These are phyloP conservation scores for Cladosporium sp. DNA, from an alignment of 2,329 filamentous ascomycete species.

Conservation along the genomic window DNA sequence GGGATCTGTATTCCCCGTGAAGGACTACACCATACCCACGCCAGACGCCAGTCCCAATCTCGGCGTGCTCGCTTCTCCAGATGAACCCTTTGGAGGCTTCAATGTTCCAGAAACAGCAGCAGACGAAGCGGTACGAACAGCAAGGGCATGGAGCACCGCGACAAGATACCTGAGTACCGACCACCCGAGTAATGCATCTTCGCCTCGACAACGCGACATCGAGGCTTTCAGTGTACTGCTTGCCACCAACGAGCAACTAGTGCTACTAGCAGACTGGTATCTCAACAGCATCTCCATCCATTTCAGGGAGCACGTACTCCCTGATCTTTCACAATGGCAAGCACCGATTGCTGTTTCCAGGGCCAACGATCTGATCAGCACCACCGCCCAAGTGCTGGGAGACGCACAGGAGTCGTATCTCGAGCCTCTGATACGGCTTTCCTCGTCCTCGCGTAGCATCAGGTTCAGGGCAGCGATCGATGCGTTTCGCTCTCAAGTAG, in stretches of 20 bases:
- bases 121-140: constrained; percentile 40
- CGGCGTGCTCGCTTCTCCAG: constrained; percentile 40
- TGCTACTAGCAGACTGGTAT: constrained; percentile 45
- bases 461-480: background rate
- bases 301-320: constrained; percentile 39
- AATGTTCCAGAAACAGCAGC: constrained; percentile 38
- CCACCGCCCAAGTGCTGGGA: constrained; percentile 40
- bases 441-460: background rate
- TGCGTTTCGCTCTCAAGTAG: constrained; percentile 41
- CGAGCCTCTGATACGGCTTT: constrained; percentile 45
- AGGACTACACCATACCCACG: constrained; percentile 46
- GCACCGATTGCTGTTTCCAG: constrained; percentile 27
- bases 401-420: constrained; percentile 41
- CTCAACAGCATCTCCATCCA: constrained; percentile 45
- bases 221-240: constrained; percentile 24
- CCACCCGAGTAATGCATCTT: constrained; percentile 10
- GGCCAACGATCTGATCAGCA: constrained; percentile 37
- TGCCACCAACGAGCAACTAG: constrained; percentile 9
- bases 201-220: constrained; percentile 11
- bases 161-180: constrained; percentile 41
- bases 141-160: constrained; percentile 48
- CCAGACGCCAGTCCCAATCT: constrained; percentile 46
- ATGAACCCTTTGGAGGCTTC: constrained; percentile 43
- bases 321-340: constrained; percentile 29
- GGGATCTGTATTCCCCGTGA: constrained; percentile 46